Evolutionary conservation across 495 filamentous ascomycete species (phyloP), one percentile per base, ranked within the genome.

Genomic region (Letharia lupina): DNA sequence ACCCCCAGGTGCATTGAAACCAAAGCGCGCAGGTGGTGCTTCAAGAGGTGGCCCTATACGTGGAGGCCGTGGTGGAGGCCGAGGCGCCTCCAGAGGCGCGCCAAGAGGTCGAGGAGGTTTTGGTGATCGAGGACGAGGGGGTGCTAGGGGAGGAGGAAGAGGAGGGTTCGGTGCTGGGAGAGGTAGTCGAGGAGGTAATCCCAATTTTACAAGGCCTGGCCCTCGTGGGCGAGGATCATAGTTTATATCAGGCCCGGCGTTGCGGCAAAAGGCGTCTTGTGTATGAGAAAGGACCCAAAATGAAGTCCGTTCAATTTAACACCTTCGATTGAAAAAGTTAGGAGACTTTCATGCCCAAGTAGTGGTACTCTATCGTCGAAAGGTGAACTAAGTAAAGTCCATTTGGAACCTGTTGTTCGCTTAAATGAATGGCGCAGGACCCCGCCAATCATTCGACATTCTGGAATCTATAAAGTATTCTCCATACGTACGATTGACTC

Each of bases 1-100:
- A 54, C 86, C 87, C 50, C 87, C 89, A 63, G 83, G 81, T 68
- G 76, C 81, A 62, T 73, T 83, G 20, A 88, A 86, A 79, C 75
- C 82, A 69, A 84, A 84, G 75, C 77, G 83, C 70, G 77, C 80
- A 65, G 81, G 84, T 60, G 86, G 86, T 69, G 83, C 79, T 67
- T 74, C 77, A 33, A 76, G 83, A 65, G 81, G 83, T 64, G 80
- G 68, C 41, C 73, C 63, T 71, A 79, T 70, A 76, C 75, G 77
- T 65, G 74, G 78, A n/a, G 77, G 78, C 23, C 68, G 78, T 35
- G 77, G 79, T 67, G 78, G 80, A 64, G 72, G 72, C 58, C 70
- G 79, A 63, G 76, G 83, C 61, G 79, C 75, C 58, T 73, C 77
- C 63, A 75, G 82, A 59, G 79, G 82, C 44, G 80, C 71, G 65